Conservation (phyloP, 805 yeast genomes). For the Kockiozyma suomiensis region DNA sequence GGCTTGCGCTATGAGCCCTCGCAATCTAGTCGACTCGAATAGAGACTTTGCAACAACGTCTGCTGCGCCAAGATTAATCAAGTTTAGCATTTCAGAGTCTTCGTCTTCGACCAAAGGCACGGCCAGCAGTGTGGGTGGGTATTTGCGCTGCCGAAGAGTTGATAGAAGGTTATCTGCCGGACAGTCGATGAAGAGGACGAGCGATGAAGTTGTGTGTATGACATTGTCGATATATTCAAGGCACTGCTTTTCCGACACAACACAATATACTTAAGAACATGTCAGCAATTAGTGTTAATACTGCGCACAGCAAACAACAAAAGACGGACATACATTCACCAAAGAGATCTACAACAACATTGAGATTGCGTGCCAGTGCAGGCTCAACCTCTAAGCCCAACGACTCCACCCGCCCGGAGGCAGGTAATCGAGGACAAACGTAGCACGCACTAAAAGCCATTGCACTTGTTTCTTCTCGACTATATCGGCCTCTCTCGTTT, state of each 20-base stretch:
- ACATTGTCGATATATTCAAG: constrained; percentile 3
- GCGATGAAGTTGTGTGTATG: constrained; percentile 1
- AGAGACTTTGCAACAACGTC: constrained; percentile 17
- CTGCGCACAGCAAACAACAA: no score
- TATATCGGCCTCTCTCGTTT: not conserved
- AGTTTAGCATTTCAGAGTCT: constrained; percentile 9
- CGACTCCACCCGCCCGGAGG: constrained; percentile 1
- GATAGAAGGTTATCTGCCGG: constrained; percentile 1
- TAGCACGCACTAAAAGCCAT: constrained; percentile 19
- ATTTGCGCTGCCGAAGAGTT: not conserved
- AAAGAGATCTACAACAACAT: not conserved
- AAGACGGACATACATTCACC: constrained; percentile 5
- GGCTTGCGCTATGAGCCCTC: constrained; percentile 12
- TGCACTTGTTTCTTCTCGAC: not conserved
- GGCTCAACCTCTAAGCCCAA: not conserved
- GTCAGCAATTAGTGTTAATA: no score
- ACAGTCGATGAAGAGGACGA: constrained; percentile 23
- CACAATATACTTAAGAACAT: constrained; percentile 3
- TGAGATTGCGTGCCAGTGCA: constrained; percentile 2
- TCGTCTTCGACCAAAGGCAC: constrained; percentile 30
- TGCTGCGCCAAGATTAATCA: constrained; percentile 21
- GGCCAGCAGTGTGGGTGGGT: constrained; percentile 1
- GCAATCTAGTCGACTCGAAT: constrained; percentile 14
- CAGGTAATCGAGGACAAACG: constrained; percentile 6
- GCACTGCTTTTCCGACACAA: constrained; percentile 9